A percentile compares a stretch with the other conserved stretches of the same genome.
phyloP scores from a whole-genome alignment of 208 protist genomes.

The Tritrichomonas foetus region DNA sequence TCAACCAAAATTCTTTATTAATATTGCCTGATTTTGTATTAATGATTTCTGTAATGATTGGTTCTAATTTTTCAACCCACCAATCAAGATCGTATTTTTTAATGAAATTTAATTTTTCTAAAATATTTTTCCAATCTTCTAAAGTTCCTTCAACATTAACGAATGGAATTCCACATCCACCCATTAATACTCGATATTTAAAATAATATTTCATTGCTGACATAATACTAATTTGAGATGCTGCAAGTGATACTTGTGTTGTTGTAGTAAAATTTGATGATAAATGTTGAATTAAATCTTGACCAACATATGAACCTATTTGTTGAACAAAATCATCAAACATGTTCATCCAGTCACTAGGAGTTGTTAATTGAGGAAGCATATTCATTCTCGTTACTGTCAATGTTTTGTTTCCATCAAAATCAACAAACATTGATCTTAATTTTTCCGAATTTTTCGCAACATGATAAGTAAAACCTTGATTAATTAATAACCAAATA shows the following conservation, averaged over 20 bases:
- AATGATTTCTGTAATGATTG: not conserved
- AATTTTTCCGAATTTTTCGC: not conserved
- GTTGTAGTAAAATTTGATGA: not conserved
- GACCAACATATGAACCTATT: not conserved
- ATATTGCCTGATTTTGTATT: not conserved
- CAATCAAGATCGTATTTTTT: not conserved
- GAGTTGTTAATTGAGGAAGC: not conserved
- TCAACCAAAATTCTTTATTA: not conserved
- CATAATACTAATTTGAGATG: not conserved
- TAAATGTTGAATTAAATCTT: not conserved
- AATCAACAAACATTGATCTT: not conserved
- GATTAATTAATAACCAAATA: not conserved
- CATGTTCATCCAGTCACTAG: not conserved
- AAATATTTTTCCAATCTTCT: not conserved
- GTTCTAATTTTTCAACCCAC: not conserved
- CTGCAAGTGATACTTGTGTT: not conserved
- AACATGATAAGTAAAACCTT: not conserved
- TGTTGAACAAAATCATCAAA: not conserved
- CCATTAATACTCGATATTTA: not conserved
- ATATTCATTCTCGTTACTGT: not conserved
- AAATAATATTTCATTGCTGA: not conserved
- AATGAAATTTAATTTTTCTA: not conserved
- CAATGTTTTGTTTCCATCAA: not conserved
- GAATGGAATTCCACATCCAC: not conserved
- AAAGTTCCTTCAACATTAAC: not conserved